Evolutionary conservation across 225 moss, liverwort and hornwort genomes (phyloP).

Genomic region (Marchantia paleacea): DNA sequence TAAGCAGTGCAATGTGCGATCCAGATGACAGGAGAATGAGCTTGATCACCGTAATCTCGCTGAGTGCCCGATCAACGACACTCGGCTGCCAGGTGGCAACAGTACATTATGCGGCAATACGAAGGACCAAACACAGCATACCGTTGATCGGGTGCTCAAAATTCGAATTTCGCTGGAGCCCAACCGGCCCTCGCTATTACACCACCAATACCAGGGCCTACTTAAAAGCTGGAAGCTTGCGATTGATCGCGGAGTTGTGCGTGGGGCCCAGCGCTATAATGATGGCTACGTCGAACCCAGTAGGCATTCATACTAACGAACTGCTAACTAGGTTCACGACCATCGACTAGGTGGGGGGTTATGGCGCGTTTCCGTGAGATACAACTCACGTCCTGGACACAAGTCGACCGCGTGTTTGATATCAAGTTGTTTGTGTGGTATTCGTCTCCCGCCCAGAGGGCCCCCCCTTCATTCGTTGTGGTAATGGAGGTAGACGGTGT

Average conservation of each 20-base stretch:
- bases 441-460: no score
- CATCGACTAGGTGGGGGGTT: neutral
- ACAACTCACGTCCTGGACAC: neutral
- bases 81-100: neutral
- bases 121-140: no score
- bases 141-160: neutral
- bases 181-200: no score
- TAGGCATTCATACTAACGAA: neutral
- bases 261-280: neutral
- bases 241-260: no score
- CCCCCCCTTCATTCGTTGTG: no score
- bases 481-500: no score
- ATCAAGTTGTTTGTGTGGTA: neutral
- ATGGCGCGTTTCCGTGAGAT: neutral
- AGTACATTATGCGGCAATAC: neutral
- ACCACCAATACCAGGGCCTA: neutral
- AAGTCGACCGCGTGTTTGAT: neutral
- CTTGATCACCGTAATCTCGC: neutral
- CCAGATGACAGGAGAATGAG: neutral
- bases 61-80: neutral
- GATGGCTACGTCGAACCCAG: neutral
- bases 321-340: neutral
- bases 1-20: neutral
- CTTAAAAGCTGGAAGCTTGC: neutral
- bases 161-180: neutral